Percentiles rank a stretch among this genome's conserved stretches.
Evolutionary conservation across 257 asterid species (phyloP).

Genomic region (Solanum medicagineum): DNA sequence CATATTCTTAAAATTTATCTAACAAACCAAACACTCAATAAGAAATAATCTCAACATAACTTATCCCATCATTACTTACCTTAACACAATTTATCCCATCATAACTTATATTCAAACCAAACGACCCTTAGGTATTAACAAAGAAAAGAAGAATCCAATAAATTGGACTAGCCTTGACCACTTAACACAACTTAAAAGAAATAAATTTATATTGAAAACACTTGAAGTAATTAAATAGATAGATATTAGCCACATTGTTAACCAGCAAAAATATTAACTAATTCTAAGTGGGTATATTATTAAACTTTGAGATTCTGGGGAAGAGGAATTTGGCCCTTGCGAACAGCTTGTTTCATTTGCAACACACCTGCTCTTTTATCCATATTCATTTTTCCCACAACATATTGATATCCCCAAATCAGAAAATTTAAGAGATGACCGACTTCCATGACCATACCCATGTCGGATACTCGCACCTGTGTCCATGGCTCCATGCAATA

Average conservation of each 20-base stretch:
- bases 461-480: background rate
- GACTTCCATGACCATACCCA: background rate
- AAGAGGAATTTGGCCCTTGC: no score
- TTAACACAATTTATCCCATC: no score
- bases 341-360: background rate
- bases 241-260: background rate
- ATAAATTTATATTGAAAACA: background rate
- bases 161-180: background rate
- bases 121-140: background rate
- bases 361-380: background rate
- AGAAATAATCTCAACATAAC: no score
- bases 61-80: no score
- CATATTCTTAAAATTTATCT: no score
- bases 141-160: background rate
- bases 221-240: background rate
- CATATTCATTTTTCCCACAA: background rate
- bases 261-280: background rate
- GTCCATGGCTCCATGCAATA: background rate
- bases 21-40: no score
- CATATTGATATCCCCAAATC: background rate
- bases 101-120: no score
- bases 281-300: background rate
- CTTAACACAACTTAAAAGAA: background rate
- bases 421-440: background rate
- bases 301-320: background rate